These are phyloP conservation scores for Trichoderma sp. DNA, from an alignment of 2,329 filamentous ascomycete genomes.

Conservation along the genomic window DNA sequence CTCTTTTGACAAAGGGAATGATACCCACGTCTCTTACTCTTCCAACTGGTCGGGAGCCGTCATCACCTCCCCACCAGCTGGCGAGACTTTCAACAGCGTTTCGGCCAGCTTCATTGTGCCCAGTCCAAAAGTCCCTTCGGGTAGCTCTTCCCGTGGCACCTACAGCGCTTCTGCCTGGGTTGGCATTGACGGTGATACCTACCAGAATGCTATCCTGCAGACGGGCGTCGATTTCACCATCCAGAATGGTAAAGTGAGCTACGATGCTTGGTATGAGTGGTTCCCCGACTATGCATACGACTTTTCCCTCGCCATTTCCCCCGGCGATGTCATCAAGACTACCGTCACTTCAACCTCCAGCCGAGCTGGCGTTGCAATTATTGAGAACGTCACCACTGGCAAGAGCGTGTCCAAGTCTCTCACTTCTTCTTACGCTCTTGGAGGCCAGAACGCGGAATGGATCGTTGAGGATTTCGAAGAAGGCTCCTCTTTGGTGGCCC, in stretches of 20 bases:
- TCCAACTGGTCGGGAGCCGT: conserved; percentile 13
- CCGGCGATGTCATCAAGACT: not conserved
- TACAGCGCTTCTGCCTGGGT: conserved; percentile 37
- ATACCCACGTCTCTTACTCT: not conserved
- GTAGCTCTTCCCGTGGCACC: not conserved
- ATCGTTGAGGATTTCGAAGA: conserved; percentile 6
- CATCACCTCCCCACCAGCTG: not conserved
- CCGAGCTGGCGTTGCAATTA: not conserved
- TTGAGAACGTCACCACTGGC: conserved; percentile 9
- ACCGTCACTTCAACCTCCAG: not conserved
- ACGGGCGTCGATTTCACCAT: conserved; percentile 33
- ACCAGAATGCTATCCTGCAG: conserved; percentile 37
- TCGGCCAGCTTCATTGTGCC: conserved; percentile 4
- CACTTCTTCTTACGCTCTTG: not conserved
- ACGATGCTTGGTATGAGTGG: conserved; percentile 17
- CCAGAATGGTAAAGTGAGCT: not conserved
- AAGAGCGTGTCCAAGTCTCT: conserved; percentile 11
- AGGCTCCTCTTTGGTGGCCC: not conserved
- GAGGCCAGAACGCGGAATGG: conserved; percentile 5
- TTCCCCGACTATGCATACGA: not conserved
- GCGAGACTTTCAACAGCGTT: not conserved
- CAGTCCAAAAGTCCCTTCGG: not conserved
- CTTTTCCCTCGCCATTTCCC: not conserved
- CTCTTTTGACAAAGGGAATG: not conserved
- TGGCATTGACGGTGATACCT: conserved; percentile 43